Base-by-base conservation (phyloP, 2,329 filamentous ascomycete species). In the Hymenoscyphus linearis region DNA sequence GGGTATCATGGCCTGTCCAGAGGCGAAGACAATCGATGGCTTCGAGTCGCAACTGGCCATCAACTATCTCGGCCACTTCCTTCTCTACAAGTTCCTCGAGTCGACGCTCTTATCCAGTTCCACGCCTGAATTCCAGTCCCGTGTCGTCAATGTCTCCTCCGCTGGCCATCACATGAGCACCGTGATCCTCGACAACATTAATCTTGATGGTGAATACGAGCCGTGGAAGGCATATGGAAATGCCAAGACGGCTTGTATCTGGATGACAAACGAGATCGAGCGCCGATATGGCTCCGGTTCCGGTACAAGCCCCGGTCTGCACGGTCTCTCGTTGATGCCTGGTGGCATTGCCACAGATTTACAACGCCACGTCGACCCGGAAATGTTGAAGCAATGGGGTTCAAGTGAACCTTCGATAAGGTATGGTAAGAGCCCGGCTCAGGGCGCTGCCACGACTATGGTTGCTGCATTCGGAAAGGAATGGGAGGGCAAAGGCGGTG, bases 11-110 rank as follows among this genome's bases (percentile, higher is more conserved):
- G 65, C 61, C 18, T 9, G 65, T 2, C 57, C 58, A 22, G 58
- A 64, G 52, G 71, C 76, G 16, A 62, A 75, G 26, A 82, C 78
- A 1, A 64, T 65, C 22, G 79, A 82, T 61, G 78, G 79, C 31
- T 78, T 77, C 67, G 81, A 85, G 64, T 69, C 69, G 0, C 81
- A 84, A 61, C 78, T 84, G 61, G 80, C 75, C 55, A 78, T 75
- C 16, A 83, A 84, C 68, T 77, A 84, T 66, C 73, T 85, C 4
- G 75, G 72, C 18, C 79, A 83, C 63, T 84, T 84, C 70, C 75
- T 83, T 0, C 75, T 84, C 14, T 80, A 82, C 66, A 70, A 80
- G 31, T 75, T 82, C 1, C 73, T 85, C n/a, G 78, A 78, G 35
- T 68, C 74, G 0, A 67, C 74, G 0, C 68, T 84, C 6, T 68